phyloP scores from a whole-genome alignment of 2,329 filamentous ascomycete genomes.

The Penicillium thymicola region DNA sequence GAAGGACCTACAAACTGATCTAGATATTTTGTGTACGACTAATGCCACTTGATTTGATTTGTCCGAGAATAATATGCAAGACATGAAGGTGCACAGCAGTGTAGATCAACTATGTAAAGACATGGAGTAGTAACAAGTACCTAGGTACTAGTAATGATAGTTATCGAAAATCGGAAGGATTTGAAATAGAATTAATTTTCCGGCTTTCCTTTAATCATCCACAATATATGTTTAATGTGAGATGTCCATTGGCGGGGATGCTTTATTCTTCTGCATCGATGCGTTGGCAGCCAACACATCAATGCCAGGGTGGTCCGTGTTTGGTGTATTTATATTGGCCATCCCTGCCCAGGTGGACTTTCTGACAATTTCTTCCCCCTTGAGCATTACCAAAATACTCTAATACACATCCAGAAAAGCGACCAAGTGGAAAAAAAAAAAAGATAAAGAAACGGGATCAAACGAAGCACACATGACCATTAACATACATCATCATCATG shows the following conservation, averaged over 20 bases:
- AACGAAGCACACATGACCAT: slow-evolving; percentile 2
- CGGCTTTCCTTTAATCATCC: not conserved
- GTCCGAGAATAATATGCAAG: not conserved
- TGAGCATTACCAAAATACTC: not conserved
- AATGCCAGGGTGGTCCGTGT: slow-evolving; percentile 21
- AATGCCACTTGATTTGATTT: slow-evolving; percentile 10
- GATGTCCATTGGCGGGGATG: not conserved
- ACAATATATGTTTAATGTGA: not conserved
- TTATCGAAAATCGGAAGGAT: not conserved
- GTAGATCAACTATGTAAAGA: not conserved
- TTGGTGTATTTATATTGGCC: slow-evolving; percentile 20
- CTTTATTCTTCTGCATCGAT: not conserved
- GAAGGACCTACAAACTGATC: slow-evolving; percentile 10
- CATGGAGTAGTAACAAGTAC: not conserved
- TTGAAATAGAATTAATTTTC: not conserved
- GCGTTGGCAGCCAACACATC: slow-evolving; percentile 22
- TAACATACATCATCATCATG: slow-evolving; percentile 8
- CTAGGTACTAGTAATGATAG: not conserved
- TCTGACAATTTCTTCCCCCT: not conserved
- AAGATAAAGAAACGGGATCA: slow-evolving; percentile 3
- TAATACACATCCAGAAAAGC: not conserved
- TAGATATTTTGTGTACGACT: slow-evolving; percentile 14
- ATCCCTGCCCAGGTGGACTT: not conserved
- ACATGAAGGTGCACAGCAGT: not conserved
- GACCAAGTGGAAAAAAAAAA: not conserved